These are phyloP conservation scores for Dendrobium chrysotoxum DNA, from an alignment of 106 monocot species.

Conservation along the genomic window DNA sequence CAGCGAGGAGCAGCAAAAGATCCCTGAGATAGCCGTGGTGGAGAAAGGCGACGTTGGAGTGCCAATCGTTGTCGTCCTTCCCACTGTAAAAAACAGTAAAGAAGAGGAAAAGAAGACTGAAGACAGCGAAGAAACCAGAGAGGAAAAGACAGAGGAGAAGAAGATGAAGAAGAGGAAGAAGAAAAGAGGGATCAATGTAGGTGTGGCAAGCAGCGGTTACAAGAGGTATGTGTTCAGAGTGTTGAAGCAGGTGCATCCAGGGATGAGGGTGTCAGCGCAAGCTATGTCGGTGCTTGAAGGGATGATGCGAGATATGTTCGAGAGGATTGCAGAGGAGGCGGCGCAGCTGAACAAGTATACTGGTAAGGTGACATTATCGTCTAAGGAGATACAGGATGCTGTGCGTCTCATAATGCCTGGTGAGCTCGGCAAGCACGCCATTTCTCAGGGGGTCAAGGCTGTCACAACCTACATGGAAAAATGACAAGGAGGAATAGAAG, in stretches of 20 bases:
- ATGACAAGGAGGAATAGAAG: not conserved
- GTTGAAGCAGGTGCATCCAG: constrained; percentile 52
- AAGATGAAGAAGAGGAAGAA: constrained; percentile 2
- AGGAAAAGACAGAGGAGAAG: not conserved
- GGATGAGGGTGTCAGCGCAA: constrained; percentile 20
- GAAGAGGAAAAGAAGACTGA: not conserved
- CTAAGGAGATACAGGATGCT: constrained; percentile 25
- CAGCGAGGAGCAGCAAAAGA: not conserved
- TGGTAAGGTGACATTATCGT: constrained; percentile 17
- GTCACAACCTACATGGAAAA: not conserved
- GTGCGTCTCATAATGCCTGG: constrained; percentile 27
- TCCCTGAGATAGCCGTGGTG: not conserved
- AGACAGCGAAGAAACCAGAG: not conserved
- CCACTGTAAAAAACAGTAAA: not conserved
- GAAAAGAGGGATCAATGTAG: not conserved
- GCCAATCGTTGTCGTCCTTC: not conserved
- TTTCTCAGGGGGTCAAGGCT: constrained; percentile 9
- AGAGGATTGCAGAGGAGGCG: constrained; percentile 43
- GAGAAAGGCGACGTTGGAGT: not conserved
- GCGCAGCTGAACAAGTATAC: constrained; percentile 16
- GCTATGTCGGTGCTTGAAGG: constrained; percentile 41
- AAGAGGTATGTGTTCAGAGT: constrained; percentile 44
- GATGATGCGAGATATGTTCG: constrained; percentile 53
- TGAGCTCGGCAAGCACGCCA: constrained; percentile 26
- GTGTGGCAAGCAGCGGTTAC: constrained; percentile 18